These are phyloP conservation scores for Scutellaria minor DNA, from an alignment of 257 asterid genomes.

Conservation along the genomic window DNA sequence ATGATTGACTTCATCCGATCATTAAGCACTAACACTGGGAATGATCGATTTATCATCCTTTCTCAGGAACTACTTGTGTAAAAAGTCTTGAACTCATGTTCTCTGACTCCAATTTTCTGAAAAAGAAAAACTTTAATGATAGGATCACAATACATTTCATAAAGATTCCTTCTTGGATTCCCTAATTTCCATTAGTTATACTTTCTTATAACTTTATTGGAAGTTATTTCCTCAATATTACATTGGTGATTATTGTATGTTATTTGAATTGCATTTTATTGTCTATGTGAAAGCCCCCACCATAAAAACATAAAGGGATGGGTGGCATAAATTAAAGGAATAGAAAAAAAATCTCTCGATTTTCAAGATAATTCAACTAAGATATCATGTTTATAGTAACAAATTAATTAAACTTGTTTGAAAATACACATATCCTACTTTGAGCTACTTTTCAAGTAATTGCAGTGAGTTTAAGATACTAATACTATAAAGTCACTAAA, in stretches of 20 bases:
- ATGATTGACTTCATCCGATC: neutral
- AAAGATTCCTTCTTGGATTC: neutral
- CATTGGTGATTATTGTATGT: no score
- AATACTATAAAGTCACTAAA: neutral
- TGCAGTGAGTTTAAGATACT: neutral
- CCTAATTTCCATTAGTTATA: no score
- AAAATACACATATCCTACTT: neutral
- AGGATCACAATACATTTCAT: neutral
- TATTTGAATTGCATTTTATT: neutral
- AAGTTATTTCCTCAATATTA: no score
- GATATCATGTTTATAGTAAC: neutral
- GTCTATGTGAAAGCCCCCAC: neutral
- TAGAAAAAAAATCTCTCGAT: no score
- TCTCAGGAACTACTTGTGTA: neutral
- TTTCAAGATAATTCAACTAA: neutral
- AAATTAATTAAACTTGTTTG: no score
- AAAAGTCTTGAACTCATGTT: neutral
- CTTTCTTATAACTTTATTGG: no score
- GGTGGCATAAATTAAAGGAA: no score
- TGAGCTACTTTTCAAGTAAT: neutral
- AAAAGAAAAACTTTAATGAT: neutral
- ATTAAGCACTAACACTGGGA: neutral
- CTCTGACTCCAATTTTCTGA: neutral
- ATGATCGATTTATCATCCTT: neutral
- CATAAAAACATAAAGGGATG: neutral